phyloP scores from a whole-genome alignment of 805 yeast genomes.

The Scheffersomyces ergatensis region DNA sequence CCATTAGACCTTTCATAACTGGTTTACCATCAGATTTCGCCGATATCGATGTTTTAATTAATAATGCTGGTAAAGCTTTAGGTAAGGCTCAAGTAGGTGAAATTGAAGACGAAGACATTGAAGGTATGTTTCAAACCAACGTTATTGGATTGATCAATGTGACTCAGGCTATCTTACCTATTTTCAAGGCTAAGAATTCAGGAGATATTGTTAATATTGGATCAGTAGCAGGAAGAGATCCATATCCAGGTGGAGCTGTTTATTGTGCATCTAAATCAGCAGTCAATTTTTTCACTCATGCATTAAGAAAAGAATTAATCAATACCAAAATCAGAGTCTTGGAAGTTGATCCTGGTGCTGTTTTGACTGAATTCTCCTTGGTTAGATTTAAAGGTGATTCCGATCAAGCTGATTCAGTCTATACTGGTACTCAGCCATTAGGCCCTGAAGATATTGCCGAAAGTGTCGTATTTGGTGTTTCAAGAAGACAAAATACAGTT shows the following conservation, averaged over 20 bases:
- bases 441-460: conserved; percentile 38
- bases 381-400: conserved; percentile 34
- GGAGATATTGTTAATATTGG: conserved; percentile 40
- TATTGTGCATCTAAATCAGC: conserved; percentile 41
- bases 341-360: conserved; percentile 42
- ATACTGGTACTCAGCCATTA: conserved; percentile 34
- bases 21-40: conserved; percentile 31
- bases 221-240: conserved; percentile 37
- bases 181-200: conserved; percentile 30
- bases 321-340: conserved; percentile 33
- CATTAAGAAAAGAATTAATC: conserved; percentile 37
- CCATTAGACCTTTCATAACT: conserved; percentile 26
- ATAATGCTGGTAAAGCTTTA: conserved; percentile 41
- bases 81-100: conserved; percentile 32
- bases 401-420: conserved; percentile 28
- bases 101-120: conserved; percentile 25
- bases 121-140: conserved; percentile 38
- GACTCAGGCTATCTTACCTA: conserved; percentile 37
- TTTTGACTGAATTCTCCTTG: conserved; percentile 35
- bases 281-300: conserved; percentile 28
- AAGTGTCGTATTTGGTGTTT: conserved; percentile 32
- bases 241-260: conserved; percentile 37
- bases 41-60: conserved; percentile 35
- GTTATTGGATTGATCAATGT: conserved; percentile 33
- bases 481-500: conserved; percentile 34